Base-by-base conservation (phyloP, 768 basidiomycete species). In the Porpolomopsis calyptriformis region DNA sequence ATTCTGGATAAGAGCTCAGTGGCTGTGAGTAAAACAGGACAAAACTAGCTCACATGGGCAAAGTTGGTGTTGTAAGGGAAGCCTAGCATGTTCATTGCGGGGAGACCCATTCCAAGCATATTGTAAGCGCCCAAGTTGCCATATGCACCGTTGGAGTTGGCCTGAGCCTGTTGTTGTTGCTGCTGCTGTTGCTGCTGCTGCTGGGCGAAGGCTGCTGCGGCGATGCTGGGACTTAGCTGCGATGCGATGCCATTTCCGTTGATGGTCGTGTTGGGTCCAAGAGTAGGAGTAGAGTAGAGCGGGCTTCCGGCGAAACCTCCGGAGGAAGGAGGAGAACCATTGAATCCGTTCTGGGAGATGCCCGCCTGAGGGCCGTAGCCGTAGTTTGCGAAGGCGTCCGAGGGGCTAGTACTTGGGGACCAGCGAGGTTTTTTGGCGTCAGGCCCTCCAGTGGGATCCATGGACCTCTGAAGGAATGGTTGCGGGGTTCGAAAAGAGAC, bases 371-470 rank as follows among this genome's bases (percentile, higher is more conserved):
- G 79, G 18, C 85, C 85, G 57, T 89, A 90, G 52, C 87, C 87
- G 56, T 89, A 89, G 71, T 88, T 89, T 49, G 85, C 84, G 59
- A 85, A 89, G 19, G 79, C 76, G 60, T 86, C 82, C n/a, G n/a
- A n/a, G n/a, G n/a, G n/a, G n/a, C n/a, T n/a, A n/a, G n/a, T n/a
- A n/a, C n/a, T n/a, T n/a, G 85, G 84, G 23, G 85, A 87, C 87
- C 87, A 89, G 54, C 88, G 84, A 48, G 88, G 81, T 66, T 91
- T 91, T 76, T 91, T 91, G 46, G 82, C 73, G 64, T 87, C 85
- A 53, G 84, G 85, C 57, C 83, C 85, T 56, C 79, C 81, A 53
- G 78, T 73, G 61, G 82, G 61, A 64, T 90, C 89, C 77, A 90
- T 88, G 44, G 88, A 81, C 66, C 88, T 81, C 88, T 91, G 64